Evolutionary conservation across 1,284 basidiomycete species (phyloP).

Genomic region (Naganishia cerealis): DNA sequence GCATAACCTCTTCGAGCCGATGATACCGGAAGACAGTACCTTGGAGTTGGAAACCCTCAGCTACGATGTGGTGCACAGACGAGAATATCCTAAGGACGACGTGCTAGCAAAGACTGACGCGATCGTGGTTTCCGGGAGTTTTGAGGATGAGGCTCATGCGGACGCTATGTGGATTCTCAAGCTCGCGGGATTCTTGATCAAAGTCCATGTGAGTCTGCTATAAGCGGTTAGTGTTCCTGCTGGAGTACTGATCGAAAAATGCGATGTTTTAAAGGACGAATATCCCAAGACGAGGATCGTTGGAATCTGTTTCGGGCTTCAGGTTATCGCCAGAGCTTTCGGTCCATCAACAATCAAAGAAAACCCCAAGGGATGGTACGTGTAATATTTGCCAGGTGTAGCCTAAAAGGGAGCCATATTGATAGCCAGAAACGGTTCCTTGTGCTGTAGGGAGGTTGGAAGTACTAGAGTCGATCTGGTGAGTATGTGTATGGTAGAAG

Average conservation of each 20-base stretch:
- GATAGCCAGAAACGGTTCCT: background rate
- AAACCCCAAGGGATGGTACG: conserved; percentile 37
- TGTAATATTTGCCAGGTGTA: background rate
- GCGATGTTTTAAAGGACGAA: conserved; percentile 22
- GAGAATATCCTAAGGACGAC: conserved; percentile 38
- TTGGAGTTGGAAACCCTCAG: conserved; percentile 35
- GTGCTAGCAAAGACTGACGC: conserved; percentile 37
- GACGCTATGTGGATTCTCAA: conserved; percentile 41
- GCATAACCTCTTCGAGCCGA: conserved; percentile 39
- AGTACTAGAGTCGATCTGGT: conserved; percentile 35
- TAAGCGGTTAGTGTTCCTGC: background rate
- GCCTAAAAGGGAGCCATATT: background rate
- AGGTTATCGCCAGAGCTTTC: conserved; percentile 40
- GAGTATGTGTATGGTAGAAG: background rate
- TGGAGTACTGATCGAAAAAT: background rate
- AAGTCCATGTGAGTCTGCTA: conserved; percentile 32
- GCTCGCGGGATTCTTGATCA: conserved; percentile 41
- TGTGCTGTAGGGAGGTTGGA: conserved; percentile 36
- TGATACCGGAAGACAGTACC: conserved; percentile 33
- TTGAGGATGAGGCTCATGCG: conserved; percentile 39
- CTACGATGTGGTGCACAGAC: conserved; percentile 37
- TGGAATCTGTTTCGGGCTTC: conserved; percentile 41
- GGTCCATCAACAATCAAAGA: conserved; percentile 35
- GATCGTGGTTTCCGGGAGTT: conserved; percentile 39
- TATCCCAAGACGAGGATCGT: conserved; percentile 39